phyloP scores from a whole-genome alignment of 2,329 filamentous ascomycete species.

The Phyllosticta citribraziliensis region DNA sequence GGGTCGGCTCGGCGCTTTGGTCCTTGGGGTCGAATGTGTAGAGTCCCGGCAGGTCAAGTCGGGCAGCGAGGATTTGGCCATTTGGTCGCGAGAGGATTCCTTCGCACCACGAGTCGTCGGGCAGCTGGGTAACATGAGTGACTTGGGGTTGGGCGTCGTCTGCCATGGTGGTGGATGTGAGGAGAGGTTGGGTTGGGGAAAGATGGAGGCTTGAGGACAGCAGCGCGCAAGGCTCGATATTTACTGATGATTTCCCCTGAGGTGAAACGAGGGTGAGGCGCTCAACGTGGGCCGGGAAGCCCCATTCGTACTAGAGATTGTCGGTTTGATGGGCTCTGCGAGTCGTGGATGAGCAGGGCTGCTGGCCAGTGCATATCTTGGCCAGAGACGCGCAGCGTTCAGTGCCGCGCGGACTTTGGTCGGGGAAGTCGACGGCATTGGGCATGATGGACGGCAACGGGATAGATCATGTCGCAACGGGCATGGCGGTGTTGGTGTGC shows the following conservation, averaged over 20 bases:
- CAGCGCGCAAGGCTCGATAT: not conserved
- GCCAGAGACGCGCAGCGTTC: not conserved
- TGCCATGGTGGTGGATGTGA: not conserved
- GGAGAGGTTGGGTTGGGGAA: not conserved
- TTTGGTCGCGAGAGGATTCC: conserved; percentile 6
- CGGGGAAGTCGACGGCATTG: not conserved
- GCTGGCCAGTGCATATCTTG: not conserved
- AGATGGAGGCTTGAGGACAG: not conserved
- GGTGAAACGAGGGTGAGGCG: not conserved
- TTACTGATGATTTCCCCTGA: not conserved
- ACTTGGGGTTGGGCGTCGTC: not conserved
- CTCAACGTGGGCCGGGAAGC: not conserved
- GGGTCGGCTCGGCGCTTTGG: not conserved
- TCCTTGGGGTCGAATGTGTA: conserved; percentile 9
- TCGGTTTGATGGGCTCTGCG: not conserved
- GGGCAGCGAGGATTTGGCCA: conserved; percentile 6
- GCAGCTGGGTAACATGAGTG: conserved; percentile 5
- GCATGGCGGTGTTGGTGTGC: not conserved
- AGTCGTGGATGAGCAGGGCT: not conserved
- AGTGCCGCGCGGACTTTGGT: not conserved
- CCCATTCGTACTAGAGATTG: not conserved
- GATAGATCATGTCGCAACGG: not conserved
- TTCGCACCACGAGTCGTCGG: conserved; percentile 7
- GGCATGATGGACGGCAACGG: not conserved
- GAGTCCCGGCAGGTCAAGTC: conserved; percentile 8